These are phyloP conservation scores for Candida anglica DNA, from an alignment of 805 yeast genomes.

Conservation along the genomic window DNA sequence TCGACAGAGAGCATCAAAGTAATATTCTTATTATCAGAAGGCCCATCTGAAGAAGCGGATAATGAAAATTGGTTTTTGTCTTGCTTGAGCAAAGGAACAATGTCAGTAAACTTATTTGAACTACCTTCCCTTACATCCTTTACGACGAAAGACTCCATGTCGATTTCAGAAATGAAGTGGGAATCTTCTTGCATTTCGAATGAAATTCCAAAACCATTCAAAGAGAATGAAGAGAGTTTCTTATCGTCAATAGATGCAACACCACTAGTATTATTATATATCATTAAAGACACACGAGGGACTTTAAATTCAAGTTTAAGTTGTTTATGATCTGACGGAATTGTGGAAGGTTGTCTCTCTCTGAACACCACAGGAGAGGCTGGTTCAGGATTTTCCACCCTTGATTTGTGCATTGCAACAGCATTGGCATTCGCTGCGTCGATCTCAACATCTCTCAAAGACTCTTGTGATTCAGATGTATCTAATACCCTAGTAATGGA, in stretches of 20 bases:
- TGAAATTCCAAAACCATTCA: slow-evolving; percentile 53
- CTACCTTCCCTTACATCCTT: slow-evolving; percentile 64
- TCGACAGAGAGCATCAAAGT: slow-evolving; percentile 62
- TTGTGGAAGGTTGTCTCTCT: not conserved
- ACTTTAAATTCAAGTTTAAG: slow-evolving; percentile 51
- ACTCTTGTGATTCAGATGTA: slow-evolving; percentile 28
- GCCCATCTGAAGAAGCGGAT: slow-evolving; percentile 41
- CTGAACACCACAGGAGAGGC: not conserved
- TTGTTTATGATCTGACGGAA: slow-evolving; percentile 27
- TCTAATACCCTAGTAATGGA: slow-evolving; percentile 54
- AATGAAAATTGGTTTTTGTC: slow-evolving; percentile 71
- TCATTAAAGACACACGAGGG: slow-evolving; percentile 60
- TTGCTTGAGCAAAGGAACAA: slow-evolving; percentile 67
- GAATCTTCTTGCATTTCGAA: slow-evolving; percentile 52
- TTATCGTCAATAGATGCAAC: slow-evolving; percentile 30
- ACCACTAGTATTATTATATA: slow-evolving; percentile 50
- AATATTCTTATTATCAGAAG: slow-evolving; percentile 34
- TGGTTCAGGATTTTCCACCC: not conserved
- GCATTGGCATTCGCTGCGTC: slow-evolving; percentile 68
- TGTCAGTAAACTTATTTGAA: slow-evolving; percentile 70
- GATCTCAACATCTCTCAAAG: slow-evolving; percentile 47
- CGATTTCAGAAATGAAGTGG: slow-evolving; percentile 55
- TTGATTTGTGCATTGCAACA: slow-evolving; percentile 24
- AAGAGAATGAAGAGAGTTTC: slow-evolving; percentile 35
- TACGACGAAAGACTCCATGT: slow-evolving; percentile 69